Percentiles rank a stretch among this genome's conserved stretches.
phyloP scores from a whole-genome alignment of 1,139 yeast genomes.

The Debaryomycetaceae sp. region DNA sequence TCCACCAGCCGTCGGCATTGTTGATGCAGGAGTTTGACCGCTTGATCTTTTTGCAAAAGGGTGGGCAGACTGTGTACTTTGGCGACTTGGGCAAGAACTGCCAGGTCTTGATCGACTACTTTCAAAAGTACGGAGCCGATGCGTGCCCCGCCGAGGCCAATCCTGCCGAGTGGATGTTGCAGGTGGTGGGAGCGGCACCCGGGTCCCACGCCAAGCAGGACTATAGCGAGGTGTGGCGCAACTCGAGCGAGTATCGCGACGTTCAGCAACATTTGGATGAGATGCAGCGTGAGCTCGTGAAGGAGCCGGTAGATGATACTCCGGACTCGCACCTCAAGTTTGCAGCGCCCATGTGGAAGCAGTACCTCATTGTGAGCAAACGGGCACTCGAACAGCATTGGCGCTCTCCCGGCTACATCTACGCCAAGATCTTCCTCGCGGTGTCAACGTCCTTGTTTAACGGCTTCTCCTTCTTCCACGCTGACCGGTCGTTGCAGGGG shows the following conservation, averaged over 20 bases:
- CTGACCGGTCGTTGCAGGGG: slow-evolving; percentile 48
- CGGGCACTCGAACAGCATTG: slow-evolving; percentile 57
- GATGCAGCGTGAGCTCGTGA: slow-evolving; percentile 35
- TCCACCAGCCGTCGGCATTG: slow-evolving; percentile 77
- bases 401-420: slow-evolving; percentile 66
- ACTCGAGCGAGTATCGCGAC: slow-evolving; percentile 41
- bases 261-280: slow-evolving; percentile 28
- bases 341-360: slow-evolving; percentile 37
- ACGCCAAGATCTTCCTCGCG: slow-evolving; percentile 50
- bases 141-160: slow-evolving; percentile 49
- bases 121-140: slow-evolving; percentile 60
- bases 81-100: slow-evolving; percentile 70
- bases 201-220: slow-evolving; percentile 58
- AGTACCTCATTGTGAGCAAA: slow-evolving; percentile 38
- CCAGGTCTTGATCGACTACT: slow-evolving; percentile 48
- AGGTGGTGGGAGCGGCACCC: slow-evolving; percentile 73
- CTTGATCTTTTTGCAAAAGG: slow-evolving; percentile 56
- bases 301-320: slow-evolving; percentile 16
- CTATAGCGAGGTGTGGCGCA: slow-evolving; percentile 56
- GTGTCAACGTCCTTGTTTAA: slow-evolving; percentile 45
- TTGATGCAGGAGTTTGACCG: slow-evolving; percentile 71
- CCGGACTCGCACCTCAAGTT: slow-evolving; percentile 25
- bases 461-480: slow-evolving; percentile 67
- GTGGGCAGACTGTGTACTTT: slow-evolving; percentile 72
- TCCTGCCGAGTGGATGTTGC: slow-evolving; percentile 81